These are phyloP conservation scores for Fomitopsis pulvina DNA, from an alignment of 768 basidiomycete species.

Conservation along the genomic window DNA sequence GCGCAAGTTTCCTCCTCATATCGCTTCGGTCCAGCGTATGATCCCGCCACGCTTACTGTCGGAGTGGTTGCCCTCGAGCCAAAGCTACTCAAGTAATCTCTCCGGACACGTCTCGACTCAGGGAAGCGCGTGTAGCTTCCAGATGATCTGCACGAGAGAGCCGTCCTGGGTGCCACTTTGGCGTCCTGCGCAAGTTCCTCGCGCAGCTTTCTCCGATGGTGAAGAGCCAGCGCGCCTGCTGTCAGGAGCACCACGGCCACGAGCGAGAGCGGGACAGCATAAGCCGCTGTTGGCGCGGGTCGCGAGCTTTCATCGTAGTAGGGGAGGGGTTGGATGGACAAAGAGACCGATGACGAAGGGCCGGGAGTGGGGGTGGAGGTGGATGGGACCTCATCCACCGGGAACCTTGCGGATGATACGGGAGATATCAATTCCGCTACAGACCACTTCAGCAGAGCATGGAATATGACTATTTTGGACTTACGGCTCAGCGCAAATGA, in stretches of 20 bases:
- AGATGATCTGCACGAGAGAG: neutral
- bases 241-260: conserved; percentile 23
- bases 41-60: conserved; percentile 11
- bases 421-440: neutral
- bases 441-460: neutral
- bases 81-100: neutral
- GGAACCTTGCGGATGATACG: neutral
- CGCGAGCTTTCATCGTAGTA: conserved; percentile 15
- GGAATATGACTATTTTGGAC: conserved; percentile 3
- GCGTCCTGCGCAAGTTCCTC: conserved; percentile 15
- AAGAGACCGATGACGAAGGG: conserved; percentile 1
- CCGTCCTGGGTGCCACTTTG: neutral
- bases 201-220: conserved; percentile 22
- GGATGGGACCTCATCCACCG: neutral
- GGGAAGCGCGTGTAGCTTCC: neutral
- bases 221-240: conserved; percentile 18
- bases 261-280: conserved; percentile 29
- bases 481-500: conserved; percentile 24
- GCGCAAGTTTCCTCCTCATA: neutral
- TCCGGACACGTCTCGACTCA: neutral
- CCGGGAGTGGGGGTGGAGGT: neutral
- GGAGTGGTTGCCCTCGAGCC: conserved; percentile 8
- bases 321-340: conserved; percentile 6
- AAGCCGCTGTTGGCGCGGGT: conserved; percentile 24
- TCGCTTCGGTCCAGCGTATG: neutral